Conservation (phyloP, 2,329 filamentous ascomycete genomes). For the Fusarium sp. region DNA sequence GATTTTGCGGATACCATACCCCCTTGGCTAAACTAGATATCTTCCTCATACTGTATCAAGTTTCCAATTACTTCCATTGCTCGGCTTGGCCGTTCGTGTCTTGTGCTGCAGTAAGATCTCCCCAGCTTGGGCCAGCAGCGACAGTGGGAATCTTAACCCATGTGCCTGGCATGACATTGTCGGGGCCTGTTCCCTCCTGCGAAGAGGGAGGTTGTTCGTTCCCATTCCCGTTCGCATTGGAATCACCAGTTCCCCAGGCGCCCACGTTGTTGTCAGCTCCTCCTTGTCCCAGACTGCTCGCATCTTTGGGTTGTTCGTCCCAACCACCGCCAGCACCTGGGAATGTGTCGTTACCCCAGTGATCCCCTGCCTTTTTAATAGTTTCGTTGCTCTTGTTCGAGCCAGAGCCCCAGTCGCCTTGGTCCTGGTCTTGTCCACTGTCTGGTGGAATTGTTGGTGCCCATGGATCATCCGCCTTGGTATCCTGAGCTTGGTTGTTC, state of each 20-base stretch:
- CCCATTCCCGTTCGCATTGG: background rate
- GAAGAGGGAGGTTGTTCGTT: background rate
- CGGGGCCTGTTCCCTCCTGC: conserved; percentile 4
- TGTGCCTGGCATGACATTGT: conserved; percentile 50
- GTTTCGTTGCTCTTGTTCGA: conserved; percentile 35
- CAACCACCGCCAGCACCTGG: conserved; percentile 3
- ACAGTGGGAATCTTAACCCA: conserved; percentile 38
- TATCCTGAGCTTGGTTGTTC: conserved; percentile 6
- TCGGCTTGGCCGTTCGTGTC: conserved; percentile 45
- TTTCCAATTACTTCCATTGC: conserved; percentile 25
- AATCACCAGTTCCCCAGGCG: conserved; percentile 12
- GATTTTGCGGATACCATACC: conserved; percentile 36
- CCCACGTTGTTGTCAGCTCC: conserved; percentile 33
- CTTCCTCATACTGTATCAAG: conserved; percentile 7
- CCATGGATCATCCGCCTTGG: conserved; percentile 3
- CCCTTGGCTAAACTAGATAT: conserved; percentile 28
- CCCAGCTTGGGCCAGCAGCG: conserved; percentile 40
- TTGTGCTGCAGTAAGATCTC: conserved; percentile 46
- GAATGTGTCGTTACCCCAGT: conserved; percentile 39
- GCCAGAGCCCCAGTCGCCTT: conserved; percentile 6
- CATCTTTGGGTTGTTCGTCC: conserved; percentile 8
- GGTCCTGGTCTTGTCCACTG: conserved; percentile 9
- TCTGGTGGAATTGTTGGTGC: background rate
- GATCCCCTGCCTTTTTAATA: conserved; percentile 25
- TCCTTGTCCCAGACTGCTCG: conserved; percentile 14